Evolutionary conservation across 225 moss, liverwort and hornwort species (phyloP), one percentile per base, ranked within the genome.

Genomic region (Sphagnum contortum): DNA sequence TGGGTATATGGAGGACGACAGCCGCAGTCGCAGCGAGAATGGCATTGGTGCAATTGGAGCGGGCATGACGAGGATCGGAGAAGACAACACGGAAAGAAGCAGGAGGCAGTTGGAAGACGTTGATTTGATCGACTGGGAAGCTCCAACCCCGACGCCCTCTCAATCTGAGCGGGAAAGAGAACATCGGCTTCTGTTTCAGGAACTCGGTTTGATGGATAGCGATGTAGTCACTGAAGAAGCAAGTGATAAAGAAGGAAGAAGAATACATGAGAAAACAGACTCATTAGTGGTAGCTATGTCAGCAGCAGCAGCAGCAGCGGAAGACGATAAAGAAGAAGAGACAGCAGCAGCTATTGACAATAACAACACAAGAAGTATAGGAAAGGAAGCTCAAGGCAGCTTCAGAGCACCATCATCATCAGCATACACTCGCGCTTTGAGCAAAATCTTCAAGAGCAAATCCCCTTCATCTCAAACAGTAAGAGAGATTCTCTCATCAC

Each of bases 381-480:
- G 48, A 8, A 63, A 68, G 57, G 72, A 56, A 47, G 73, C 6
- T 2, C 29, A 59, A 67, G 67, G 14, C 50, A 55, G 49, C 49
- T 2, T 59, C 48, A 65, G 73, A 67, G 59, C 73, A 55, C 71
- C 85, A 29, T 29, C 29, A 29, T 29, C 29, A 29, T 29, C 29
- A 49, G 78, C 85, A 7, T 81, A 85, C 57, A 79, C 81, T 69
- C 85, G 85, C 49, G 85, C 85, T 46, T 85, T 81, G 64, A 81
- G 81, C 72, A 85, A 85, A 64, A 85, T 85, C 64, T 62, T 85
- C 12, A 67, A 81, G 72, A 79, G 76, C 71, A 85, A 85, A 62
- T 78, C 78, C 45, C 76, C 69, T 45, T 66, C 71, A 55, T 81
- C 81, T 8, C 78, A 85, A 0, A 76, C 73, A 64, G 85, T 85